Conservation (phyloP, 345 rosid species). For the Lagerstroemia speciosa region DNA sequence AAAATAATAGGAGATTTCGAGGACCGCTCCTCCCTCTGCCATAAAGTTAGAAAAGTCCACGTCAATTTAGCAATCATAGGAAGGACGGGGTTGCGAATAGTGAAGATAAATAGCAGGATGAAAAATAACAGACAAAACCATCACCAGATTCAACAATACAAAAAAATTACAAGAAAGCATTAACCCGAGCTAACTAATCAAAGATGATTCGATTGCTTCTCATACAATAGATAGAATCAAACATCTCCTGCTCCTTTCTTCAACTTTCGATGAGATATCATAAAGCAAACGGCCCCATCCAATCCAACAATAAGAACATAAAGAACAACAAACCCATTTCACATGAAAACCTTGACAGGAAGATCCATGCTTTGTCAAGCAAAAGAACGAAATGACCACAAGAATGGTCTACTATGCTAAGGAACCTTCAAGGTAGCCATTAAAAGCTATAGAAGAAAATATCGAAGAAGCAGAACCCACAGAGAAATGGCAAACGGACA, state of each 20-base stretch:
- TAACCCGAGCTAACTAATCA: background rate
- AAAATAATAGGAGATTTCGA: constrained; percentile 11
- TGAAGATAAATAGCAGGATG: background rate
- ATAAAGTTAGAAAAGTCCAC: background rate
- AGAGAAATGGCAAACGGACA: constrained; percentile 1
- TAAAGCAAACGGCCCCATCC: background rate
- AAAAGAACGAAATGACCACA: background rate
- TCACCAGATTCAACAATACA: background rate
- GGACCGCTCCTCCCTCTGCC: background rate
- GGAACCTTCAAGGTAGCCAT: background rate
- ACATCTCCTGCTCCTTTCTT: background rate
- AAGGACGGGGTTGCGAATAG: background rate
- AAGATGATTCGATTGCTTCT: background rate
- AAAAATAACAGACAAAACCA: background rate
- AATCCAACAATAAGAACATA: background rate
- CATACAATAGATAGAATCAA: background rate
- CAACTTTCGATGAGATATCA: background rate
- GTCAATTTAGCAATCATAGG: background rate
- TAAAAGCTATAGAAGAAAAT: background rate
- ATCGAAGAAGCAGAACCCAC: background rate
- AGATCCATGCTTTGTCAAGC: background rate
- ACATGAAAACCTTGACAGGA: background rate
- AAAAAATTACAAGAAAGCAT: background rate
- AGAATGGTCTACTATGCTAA: background rate
- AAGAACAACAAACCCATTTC: background rate